A percentile compares a stretch with the other conserved stretches of the same genome.
Conservation (phyloP, 495 filamentous ascomycete genomes). For the Podospora pseudoanserina region DNA sequence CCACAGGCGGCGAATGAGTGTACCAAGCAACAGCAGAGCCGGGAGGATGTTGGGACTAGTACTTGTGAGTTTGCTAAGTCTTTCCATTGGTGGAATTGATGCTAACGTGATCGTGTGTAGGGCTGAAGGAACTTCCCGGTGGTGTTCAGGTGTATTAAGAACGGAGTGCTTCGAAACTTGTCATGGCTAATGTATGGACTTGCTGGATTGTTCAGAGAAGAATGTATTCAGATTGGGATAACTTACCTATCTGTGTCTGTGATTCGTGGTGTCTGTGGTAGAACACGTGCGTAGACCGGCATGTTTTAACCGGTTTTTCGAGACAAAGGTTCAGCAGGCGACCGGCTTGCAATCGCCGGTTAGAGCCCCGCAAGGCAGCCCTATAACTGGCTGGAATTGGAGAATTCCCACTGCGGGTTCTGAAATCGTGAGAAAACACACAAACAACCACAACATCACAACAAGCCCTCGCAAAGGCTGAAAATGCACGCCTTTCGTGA, state of each 20-base stretch:
- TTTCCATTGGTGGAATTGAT: not conserved
- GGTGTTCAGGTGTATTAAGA: slow-evolving; percentile 6
- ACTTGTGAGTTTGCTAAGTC: not conserved
- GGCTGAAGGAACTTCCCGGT: slow-evolving; percentile 6
- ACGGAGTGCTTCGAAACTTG: too few relatives aligned
- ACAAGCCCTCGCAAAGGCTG: too few relatives aligned
- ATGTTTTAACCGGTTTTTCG: not conserved
- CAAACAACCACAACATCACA: too few relatives aligned
- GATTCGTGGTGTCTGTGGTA: not conserved
- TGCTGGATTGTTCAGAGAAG: too few relatives aligned
- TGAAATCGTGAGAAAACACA: too few relatives aligned
- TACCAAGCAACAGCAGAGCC: not conserved
- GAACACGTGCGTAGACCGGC: not conserved
- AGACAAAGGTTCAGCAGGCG: not conserved
- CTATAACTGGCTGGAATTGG: not conserved
- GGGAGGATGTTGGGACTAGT: slow-evolving; percentile 6
- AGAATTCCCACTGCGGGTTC: too few relatives aligned
- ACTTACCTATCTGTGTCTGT: not conserved
- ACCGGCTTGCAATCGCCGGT: not conserved
- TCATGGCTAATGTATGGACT: too few relatives aligned
- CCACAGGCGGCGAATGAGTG: slow-evolving; percentile 5
- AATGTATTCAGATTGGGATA: too few relatives aligned
- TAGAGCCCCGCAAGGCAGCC: not conserved
- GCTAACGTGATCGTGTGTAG: slow-evolving; percentile 1
- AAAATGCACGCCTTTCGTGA: too few relatives aligned